Conservation (phyloP, 1,284 basidiomycete species). For the Moesziomyces sp. region DNA sequence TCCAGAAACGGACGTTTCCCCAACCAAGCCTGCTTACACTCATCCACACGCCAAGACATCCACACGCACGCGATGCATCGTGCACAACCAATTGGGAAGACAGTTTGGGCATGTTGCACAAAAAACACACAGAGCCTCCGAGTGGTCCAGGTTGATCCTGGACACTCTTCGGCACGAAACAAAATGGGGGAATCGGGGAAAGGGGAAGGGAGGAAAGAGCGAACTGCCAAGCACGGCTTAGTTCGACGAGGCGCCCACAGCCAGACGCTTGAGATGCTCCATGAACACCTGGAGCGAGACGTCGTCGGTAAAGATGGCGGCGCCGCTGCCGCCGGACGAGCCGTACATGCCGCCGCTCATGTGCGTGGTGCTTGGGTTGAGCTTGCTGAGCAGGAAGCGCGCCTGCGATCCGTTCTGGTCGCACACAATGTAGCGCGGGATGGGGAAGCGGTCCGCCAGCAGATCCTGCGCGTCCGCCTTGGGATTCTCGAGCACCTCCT, state of each 20-base stretch:
- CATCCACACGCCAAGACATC: too few species aligned
- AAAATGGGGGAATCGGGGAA: not conserved
- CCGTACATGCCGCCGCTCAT: constrained; percentile 78
- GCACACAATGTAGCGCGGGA: constrained; percentile 96
- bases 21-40: too few species aligned
- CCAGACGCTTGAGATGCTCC: constrained; percentile 69
- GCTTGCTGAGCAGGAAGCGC: constrained; percentile 92
- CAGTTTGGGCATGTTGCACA: too few species aligned
- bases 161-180: too few species aligned
- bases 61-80: too few species aligned
- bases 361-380: constrained; percentile 98
- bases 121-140: too few species aligned
- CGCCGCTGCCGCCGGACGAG: constrained; percentile 72
- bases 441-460: constrained; percentile 92
- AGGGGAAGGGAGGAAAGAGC: not conserved
- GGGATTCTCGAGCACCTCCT: constrained; percentile 88
- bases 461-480: constrained; percentile 79
- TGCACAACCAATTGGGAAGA: too few species aligned
- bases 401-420: constrained; percentile 98
- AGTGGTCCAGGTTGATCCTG: too few species aligned
- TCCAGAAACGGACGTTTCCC: too few species aligned
- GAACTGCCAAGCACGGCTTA: constrained; percentile 12
- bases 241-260: constrained; percentile 62
- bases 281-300: constrained; percentile 72
- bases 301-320: constrained; percentile 98